A percentile compares a stretch with the other conserved stretches of the same genome.
Evolutionary conservation across 306 rosid genomes (phyloP).

Genomic region (Cucurbita maxima): DNA sequence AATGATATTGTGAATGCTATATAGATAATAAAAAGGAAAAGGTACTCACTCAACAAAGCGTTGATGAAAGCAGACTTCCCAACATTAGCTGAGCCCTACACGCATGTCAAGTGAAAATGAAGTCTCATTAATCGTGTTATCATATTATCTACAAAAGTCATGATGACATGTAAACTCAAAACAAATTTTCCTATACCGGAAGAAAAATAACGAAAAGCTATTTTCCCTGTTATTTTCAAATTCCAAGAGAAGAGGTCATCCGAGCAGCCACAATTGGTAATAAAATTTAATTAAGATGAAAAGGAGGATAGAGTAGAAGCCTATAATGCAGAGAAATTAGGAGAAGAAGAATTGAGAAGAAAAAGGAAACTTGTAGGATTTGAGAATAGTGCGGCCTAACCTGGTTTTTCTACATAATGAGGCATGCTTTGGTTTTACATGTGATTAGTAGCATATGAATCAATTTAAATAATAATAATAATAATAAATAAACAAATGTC

Average conservation of each 20-base stretch:
- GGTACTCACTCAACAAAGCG: conserved; percentile 69
- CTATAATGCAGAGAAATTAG: neutral
- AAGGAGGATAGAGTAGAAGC: neutral
- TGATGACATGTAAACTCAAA: neutral
- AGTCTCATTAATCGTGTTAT: neutral
- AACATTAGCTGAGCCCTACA: conserved; percentile 91
- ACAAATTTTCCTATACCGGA: neutral
- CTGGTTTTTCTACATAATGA: neutral
- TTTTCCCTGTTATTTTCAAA: neutral
- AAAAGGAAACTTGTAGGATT: neutral
- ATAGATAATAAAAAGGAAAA: conserved; percentile 3
- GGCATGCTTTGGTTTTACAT: neutral
- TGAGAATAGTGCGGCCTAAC: neutral
- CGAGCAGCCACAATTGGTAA: neutral
- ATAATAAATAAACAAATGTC: neutral
- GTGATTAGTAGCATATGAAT: neutral
- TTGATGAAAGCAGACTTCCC: conserved; percentile 93
- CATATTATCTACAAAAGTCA: neutral
- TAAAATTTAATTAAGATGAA: neutral
- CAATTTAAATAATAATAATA: neutral
- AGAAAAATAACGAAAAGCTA: neutral
- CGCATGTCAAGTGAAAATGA: conserved; percentile 2
- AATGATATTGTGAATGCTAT: neutral
- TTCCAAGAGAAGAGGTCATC: neutral
- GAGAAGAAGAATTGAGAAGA: neutral